These are phyloP conservation scores for Catenaria anguillulae DNA, from an alignment of 371 early-diverging fungal species.

Conservation along the genomic window DNA sequence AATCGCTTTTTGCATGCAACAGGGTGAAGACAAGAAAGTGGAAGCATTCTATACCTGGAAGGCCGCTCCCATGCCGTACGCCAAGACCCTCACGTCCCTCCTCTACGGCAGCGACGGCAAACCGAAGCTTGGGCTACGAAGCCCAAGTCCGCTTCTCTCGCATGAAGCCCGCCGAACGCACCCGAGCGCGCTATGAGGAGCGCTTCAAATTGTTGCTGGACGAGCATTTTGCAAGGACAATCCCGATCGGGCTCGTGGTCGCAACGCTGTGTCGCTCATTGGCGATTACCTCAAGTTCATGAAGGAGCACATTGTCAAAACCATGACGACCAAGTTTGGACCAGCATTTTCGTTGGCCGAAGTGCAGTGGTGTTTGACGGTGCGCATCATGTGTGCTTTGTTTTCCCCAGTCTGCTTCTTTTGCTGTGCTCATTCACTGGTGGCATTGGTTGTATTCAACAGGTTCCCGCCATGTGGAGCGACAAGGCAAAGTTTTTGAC, in stretches of 20 bases:
- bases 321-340: background rate
- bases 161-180: background rate
- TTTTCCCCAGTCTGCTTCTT: background rate
- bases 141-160: background rate
- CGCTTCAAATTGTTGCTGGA: background rate
- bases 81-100: background rate
- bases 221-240: background rate
- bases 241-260: too few species aligned
- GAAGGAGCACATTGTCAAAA: background rate
- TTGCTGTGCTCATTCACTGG: background rate
- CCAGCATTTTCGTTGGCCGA: background rate
- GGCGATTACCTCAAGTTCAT: background rate
- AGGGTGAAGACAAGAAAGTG: too few species aligned
- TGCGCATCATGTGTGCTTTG: background rate
- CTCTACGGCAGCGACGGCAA: background rate
- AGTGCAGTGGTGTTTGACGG: background rate
- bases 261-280: background rate
- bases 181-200: too few species aligned
- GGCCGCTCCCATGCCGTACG: background rate
- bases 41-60: background rate
- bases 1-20: too few species aligned
- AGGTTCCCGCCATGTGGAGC: conserved; percentile 9
- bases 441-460: too few species aligned
- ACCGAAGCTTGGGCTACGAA: background rate
- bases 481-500: conserved; percentile 7